Conservation (phyloP, 345 rosid species). For the Hibiscus tridactylites region DNA sequence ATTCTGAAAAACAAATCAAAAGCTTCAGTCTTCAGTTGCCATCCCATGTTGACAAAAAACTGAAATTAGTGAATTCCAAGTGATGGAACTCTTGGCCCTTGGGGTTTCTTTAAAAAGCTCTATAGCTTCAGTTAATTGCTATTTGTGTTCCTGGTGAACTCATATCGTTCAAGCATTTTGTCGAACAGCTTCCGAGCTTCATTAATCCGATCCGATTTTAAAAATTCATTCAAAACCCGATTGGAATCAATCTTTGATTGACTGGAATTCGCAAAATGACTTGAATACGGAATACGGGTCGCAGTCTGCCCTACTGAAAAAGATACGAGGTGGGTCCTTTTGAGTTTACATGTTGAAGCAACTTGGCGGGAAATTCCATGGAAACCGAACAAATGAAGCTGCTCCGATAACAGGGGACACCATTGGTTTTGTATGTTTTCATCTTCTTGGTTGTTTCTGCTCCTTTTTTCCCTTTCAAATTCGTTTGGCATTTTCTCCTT, state of each 20-base stretch:
- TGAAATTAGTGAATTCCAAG: slow-evolving; percentile 76
- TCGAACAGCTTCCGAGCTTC: slow-evolving; percentile 65
- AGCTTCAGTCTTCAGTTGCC: slow-evolving; percentile 47
- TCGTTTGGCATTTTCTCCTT: too few species aligned
- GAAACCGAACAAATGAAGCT: neutral
- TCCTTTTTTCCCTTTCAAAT: too few species aligned
- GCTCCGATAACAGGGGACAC: neutral
- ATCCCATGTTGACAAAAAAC: slow-evolving; percentile 47
- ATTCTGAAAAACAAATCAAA: slow-evolving; percentile 52
- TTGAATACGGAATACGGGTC: neutral
- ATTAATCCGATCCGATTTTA: slow-evolving; percentile 35
- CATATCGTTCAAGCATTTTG: slow-evolving; percentile 50
- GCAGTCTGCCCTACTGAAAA: neutral
- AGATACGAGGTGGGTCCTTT: neutral
- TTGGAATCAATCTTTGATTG: slow-evolving; percentile 37
- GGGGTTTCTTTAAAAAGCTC: slow-evolving; percentile 40
- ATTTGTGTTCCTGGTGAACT: slow-evolving; percentile 79
- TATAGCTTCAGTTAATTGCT: slow-evolving; percentile 48
- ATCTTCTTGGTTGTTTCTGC: neutral
- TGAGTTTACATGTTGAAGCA: neutral
- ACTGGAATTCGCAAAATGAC: slow-evolving; percentile 9
- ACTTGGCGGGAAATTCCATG: slow-evolving; percentile 7
- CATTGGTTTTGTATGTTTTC: neutral
- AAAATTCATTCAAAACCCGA: slow-evolving; percentile 28
- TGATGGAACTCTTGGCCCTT: slow-evolving; percentile 25